Evolutionary conservation across 2,329 filamentous ascomycete genomes (phyloP).

Genomic region (Lasiodiplodia theobromae): DNA sequence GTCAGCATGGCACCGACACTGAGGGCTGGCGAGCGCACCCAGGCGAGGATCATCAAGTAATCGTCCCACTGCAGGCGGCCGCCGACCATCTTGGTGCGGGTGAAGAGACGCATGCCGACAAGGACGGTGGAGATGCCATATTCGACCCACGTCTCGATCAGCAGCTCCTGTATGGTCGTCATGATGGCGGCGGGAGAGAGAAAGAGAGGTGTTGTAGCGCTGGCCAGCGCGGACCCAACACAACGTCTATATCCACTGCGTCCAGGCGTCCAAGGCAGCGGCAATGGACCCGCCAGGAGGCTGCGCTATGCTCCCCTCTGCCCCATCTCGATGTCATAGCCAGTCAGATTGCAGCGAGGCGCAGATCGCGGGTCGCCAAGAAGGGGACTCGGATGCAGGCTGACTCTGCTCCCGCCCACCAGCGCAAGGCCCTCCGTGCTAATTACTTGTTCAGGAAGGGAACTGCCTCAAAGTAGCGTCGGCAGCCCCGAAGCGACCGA

Average conservation of each 20-base stretch:
- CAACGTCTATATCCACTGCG: background rate
- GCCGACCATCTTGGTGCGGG: conserved; percentile 46
- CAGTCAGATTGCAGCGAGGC: background rate
- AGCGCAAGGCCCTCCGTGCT: background rate
- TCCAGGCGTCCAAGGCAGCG: background rate
- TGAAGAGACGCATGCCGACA: conserved; percentile 44
- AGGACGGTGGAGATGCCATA: conserved; percentile 43
- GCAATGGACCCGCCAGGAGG: background rate
- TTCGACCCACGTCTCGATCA: conserved; percentile 48
- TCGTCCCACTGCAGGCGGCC: conserved; percentile 46
- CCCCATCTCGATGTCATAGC: background rate
- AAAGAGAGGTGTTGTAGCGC: background rate
- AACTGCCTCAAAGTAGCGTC: background rate
- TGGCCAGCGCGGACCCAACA: background rate
- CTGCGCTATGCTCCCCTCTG: background rate
- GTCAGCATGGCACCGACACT: background rate
- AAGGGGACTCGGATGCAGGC: background rate
- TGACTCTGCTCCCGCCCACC: conserved; percentile 7
- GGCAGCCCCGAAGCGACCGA: background rate
- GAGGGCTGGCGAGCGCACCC: conserved; percentile 33
- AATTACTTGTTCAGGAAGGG: background rate
- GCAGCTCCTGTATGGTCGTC: background rate
- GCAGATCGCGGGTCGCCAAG: conserved; percentile 7
- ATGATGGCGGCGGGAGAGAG: background rate
- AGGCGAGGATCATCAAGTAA: conserved; percentile 42